Evolutionary conservation across 2,329 filamentous ascomycete species (phyloP).

Genomic region (Microsporum ferrugineum): DNA sequence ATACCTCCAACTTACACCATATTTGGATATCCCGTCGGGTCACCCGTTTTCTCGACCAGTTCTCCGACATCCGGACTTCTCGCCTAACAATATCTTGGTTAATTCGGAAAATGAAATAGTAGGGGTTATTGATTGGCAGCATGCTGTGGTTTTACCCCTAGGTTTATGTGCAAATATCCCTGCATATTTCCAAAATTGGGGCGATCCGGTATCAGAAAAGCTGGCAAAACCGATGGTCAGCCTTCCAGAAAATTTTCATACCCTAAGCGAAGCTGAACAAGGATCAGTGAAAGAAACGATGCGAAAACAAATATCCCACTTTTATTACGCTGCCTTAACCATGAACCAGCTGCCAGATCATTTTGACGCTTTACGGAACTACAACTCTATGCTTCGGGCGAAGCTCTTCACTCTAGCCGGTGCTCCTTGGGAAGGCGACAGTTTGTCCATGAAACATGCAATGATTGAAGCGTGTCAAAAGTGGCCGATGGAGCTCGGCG

Average conservation of each 20-base stretch:
- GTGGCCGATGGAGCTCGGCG: slow-evolving; percentile 15
- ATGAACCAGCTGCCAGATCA: slow-evolving; percentile 18
- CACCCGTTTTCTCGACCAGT: slow-evolving; percentile 11
- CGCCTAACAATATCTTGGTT: slow-evolving; percentile 11
- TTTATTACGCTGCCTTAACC: slow-evolving; percentile 20
- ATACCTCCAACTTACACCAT: slow-evolving; percentile 17
- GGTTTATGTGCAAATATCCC: slow-evolving; percentile 22
- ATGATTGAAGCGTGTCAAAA: slow-evolving; percentile 17
- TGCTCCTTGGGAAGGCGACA: slow-evolving; percentile 24
- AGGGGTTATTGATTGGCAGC: slow-evolving; percentile 14
- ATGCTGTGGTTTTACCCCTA: slow-evolving; percentile 6
- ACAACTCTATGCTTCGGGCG: slow-evolving; percentile 17
- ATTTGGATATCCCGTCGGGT: slow-evolving; percentile 7
- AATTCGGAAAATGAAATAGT: slow-evolving; percentile 7
- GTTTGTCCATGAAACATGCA: slow-evolving; percentile 17
- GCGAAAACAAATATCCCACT: slow-evolving; percentile 18
- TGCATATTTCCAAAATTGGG: slow-evolving; percentile 27
- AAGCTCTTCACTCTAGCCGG: not conserved
- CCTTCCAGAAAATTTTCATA: slow-evolving; percentile 17
- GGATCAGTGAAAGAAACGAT: slow-evolving; percentile 16
- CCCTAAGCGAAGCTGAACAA: slow-evolving; percentile 16
- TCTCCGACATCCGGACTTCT: slow-evolving; percentile 16
- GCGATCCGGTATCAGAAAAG: slow-evolving; percentile 20
- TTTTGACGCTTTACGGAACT: slow-evolving; percentile 17
- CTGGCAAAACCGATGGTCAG: slow-evolving; percentile 17